Conservation (phyloP, 192 early-diverging fungal genomes). For the Umbelopsis vinacea region DNA sequence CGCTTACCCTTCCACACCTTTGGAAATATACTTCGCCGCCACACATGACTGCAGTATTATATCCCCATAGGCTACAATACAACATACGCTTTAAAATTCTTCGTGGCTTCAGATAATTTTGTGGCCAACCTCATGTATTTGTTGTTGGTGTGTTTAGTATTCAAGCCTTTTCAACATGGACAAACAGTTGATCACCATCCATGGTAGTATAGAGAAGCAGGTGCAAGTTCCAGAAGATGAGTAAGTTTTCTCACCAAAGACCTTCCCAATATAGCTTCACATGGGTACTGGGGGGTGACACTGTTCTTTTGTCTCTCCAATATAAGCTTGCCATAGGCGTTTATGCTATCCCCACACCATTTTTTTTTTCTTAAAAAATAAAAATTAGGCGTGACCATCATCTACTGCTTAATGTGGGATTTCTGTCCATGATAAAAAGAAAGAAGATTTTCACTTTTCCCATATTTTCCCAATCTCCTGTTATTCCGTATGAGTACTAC, state of each 20-base stretch:
- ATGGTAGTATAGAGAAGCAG: not conserved
- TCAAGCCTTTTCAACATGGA: too few relatives aligned
- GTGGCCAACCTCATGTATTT: too few relatives aligned
- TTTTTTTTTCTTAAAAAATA: too few relatives aligned
- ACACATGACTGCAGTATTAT: too few relatives aligned
- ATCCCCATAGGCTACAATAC: too few relatives aligned
- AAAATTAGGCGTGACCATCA: not conserved
- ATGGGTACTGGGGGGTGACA: conserved; percentile 6
- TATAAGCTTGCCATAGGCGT: not conserved
- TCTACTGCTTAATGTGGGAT: not conserved
- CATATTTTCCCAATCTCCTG: not conserved
- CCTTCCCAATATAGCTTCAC: not conserved
- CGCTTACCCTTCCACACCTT: too few relatives aligned
- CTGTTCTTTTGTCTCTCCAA: not conserved
- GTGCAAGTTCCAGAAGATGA: not conserved
- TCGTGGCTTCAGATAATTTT: too few relatives aligned
- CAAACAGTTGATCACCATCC: too few relatives aligned
- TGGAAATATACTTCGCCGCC: too few relatives aligned
- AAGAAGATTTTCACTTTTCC: not conserved
- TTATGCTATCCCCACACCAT: not conserved
- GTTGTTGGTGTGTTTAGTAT: too few relatives aligned
- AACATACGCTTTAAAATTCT: too few relatives aligned
- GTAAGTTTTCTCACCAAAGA: not conserved
- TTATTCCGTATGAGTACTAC: not conserved
- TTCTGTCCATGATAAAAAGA: not conserved